Conservation (phyloP, 306 rosid species). For the Prunus fruticosa region DNA sequence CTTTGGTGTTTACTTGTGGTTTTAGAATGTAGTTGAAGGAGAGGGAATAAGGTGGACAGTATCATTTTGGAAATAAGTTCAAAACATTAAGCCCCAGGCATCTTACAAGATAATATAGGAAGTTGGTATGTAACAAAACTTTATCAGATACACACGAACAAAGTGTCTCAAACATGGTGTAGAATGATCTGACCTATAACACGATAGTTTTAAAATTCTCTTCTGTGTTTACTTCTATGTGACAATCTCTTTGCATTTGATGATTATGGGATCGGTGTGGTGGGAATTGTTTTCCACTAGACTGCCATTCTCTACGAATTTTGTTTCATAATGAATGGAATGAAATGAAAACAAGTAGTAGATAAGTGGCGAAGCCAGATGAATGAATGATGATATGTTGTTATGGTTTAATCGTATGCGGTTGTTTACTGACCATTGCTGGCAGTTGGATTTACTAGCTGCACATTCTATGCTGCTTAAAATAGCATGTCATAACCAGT, state of each 20-base stretch:
- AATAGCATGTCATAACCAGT: conserved; percentile 13
- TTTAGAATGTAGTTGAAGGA: conserved; percentile 1
- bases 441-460: background rate
- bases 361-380: background rate
- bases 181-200: background rate
- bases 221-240: background rate
- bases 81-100: background rate
- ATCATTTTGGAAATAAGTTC: background rate
- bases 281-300: background rate
- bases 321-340: background rate
- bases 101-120: background rate
- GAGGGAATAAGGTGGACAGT: background rate
- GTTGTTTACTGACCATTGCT: background rate
- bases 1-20: background rate
- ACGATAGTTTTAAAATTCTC: background rate
- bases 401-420: background rate
- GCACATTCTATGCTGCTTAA: background rate
- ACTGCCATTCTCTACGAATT: background rate
- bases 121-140: background rate
- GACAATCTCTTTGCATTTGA: background rate
- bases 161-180: background rate
- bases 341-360: background rate
- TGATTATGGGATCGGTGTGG: background rate
- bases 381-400: background rate
- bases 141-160: background rate